Conservation (phyloP, 148 eudicot species). For the Amaranthus palmeri region DNA sequence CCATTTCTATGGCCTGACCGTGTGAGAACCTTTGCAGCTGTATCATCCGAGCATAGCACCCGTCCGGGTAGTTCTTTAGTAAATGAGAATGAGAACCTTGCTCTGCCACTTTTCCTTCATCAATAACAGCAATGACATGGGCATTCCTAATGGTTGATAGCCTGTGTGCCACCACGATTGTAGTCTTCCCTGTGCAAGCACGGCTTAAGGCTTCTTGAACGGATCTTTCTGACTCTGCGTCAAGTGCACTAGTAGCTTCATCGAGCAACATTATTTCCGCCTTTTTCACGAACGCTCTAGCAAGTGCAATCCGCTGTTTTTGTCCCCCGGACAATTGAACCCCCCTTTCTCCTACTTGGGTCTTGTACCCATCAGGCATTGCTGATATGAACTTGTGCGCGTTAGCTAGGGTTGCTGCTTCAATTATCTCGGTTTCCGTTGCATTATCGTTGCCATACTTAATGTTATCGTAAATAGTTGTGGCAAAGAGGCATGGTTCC, state of each 20-base stretch:
- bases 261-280: conserved; percentile 79
- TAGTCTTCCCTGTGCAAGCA: conserved; percentile 81
- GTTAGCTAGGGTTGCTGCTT: conserved; percentile 83
- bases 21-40: conserved; percentile 81
- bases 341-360: conserved; percentile 84
- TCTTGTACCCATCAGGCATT: conserved; percentile 85
- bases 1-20: conserved; percentile 65
- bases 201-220: conserved; percentile 85
- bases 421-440: conserved; percentile 78
- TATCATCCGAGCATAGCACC: conserved; percentile 84
- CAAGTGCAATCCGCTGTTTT: conserved; percentile 90
- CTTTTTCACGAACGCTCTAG: conserved; percentile 85
- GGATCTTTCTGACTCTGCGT: conserved; percentile 83
- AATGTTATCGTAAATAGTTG: conserved; percentile 76
- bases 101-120: conserved; percentile 91
- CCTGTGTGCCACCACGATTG: conserved; percentile 86
- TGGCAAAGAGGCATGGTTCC: conserved; percentile 89
- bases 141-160: conserved; percentile 87
- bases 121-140: conserved; percentile 87
- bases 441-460: conserved; percentile 81
- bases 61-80: conserved; percentile 78
- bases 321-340: conserved; percentile 93
- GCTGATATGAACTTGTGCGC: conserved; percentile 86
- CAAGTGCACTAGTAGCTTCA: conserved; percentile 96
- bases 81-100: conserved; percentile 92